Evolutionary conservation across 345 rosid species (phyloP).

Genomic region (Kandelia obovata): DNA sequence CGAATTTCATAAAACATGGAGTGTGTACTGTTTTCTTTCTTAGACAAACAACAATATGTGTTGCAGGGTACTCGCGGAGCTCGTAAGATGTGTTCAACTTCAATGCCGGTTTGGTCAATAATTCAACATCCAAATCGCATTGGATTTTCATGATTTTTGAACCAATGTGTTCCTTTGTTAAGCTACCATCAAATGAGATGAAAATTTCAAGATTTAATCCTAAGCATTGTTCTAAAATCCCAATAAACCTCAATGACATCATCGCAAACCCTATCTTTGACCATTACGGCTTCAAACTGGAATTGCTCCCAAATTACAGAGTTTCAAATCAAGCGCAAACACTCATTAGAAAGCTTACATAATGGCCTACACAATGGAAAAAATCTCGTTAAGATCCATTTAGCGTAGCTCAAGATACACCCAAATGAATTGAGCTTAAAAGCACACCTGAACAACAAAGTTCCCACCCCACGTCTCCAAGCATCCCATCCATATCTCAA

Average conservation of each 20-base stretch:
- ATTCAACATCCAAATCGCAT: slow-evolving; percentile 20
- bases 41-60: no score
- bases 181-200: slow-evolving; percentile 6
- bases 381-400: slow-evolving; percentile 22
- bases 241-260: slow-evolving; percentile 44
- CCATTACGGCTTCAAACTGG: slow-evolving; percentile 40
- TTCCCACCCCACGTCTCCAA: slow-evolving; percentile 4
- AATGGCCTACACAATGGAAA: slow-evolving; percentile 27
- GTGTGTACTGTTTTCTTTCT: no score
- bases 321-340: background rate
- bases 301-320: slow-evolving; percentile 22
- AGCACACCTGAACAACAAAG: slow-evolving; percentile 59
- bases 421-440: slow-evolving; percentile 39
- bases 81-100: slow-evolving; percentile 35
- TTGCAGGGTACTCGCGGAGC: background rate
- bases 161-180: slow-evolving; percentile 25
- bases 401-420: slow-evolving; percentile 24
- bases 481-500: slow-evolving; percentile 23
- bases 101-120: background rate
- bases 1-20: no score
- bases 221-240: slow-evolving; percentile 24
- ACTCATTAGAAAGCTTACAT: slow-evolving; percentile 47
- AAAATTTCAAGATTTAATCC: background rate
- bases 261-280: slow-evolving; percentile 45
- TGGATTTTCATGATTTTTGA: slow-evolving; percentile 22